Percentiles rank a stretch among this genome's conserved stretches.
Evolutionary conservation across 495 filamentous ascomycete genomes (phyloP).

Genomic region (Jackrogersella minutella): DNA sequence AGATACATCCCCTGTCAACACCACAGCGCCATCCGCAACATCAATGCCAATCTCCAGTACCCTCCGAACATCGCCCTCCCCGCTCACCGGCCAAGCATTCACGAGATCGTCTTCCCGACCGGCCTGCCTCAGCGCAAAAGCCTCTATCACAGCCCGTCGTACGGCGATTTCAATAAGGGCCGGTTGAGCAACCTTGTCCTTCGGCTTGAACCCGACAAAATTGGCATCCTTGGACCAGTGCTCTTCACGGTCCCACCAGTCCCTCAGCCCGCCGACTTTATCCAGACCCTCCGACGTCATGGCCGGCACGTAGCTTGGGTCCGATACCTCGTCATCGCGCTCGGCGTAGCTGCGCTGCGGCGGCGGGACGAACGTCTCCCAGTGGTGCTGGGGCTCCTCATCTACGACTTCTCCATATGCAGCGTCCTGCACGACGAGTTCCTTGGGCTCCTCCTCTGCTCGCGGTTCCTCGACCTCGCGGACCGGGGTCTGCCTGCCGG

Average conservation of each 20-base stretch:
- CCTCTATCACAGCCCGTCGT: conserved; percentile 69
- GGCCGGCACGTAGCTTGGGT: conserved; percentile 65
- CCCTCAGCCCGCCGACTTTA: conserved; percentile 60
- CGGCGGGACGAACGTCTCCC: conserved; percentile 24
- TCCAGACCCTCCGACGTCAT: conserved; percentile 64
- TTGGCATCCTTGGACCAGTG: conserved; percentile 51
- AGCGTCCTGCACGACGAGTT: background rate
- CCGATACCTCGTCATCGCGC: conserved; percentile 40
- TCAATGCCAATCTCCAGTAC: conserved; percentile 20
- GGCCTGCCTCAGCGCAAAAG: conserved; percentile 57
- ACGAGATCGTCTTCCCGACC: conserved; percentile 43
- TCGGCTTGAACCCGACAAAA: conserved; percentile 52
- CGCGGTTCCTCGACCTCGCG: background rate
- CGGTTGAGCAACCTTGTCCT: conserved; percentile 48
- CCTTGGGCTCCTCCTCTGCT: conserved; percentile 4
- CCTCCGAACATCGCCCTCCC: conserved; percentile 21
- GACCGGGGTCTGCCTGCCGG: background rate
- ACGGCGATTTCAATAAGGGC: conserved; percentile 55
- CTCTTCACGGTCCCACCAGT: conserved; percentile 57
- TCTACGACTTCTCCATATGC: background rate
- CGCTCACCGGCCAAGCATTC: conserved; percentile 32
- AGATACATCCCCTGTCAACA: conserved; percentile 25
- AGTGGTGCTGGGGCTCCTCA: background rate
- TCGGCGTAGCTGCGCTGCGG: conserved; percentile 33
- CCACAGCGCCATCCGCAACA: conserved; percentile 36